These are phyloP conservation scores for Huntiella omanensis DNA, from an alignment of 2,329 filamentous ascomycete genomes.

Conservation along the genomic window DNA sequence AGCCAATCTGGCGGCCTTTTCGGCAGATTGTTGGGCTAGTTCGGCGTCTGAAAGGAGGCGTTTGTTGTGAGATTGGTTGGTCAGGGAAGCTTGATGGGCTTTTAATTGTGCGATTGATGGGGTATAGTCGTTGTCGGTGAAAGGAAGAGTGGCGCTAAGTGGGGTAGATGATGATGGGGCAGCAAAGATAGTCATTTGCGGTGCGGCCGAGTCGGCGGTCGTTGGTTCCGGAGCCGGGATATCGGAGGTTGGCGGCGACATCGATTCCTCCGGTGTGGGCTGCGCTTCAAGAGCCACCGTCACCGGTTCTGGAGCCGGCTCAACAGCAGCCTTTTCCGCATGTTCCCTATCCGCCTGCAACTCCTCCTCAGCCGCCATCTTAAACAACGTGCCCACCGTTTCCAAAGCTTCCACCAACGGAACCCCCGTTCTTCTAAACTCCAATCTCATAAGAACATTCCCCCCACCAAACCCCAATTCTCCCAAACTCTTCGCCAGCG, in stretches of 20 bases:
- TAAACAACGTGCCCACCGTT: constrained; percentile 62
- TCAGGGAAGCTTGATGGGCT: constrained; percentile 51
- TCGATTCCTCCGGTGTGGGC: background rate
- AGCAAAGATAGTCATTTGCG: constrained; percentile 53
- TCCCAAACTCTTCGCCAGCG: constrained; percentile 74
- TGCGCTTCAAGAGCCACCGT: background rate
- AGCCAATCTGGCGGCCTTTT: constrained; percentile 45
- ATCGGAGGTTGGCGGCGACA: background rate
- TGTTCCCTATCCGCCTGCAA: constrained; percentile 6
- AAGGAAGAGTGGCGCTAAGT: constrained; percentile 45
- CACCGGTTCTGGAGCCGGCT: background rate
- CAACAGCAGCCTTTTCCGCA: background rate
- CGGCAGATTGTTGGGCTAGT: constrained; percentile 48
- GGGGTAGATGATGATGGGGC: constrained; percentile 60
- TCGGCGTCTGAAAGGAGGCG: constrained; percentile 71
- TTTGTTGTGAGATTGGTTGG: constrained; percentile 45
- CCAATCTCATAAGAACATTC: constrained; percentile 58
- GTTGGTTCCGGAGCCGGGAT: background rate
- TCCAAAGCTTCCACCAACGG: constrained; percentile 73
- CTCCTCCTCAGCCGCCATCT: constrained; percentile 22
- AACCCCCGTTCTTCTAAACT: constrained; percentile 55
- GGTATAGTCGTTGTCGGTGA: constrained; percentile 57
- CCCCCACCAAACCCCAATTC: constrained; percentile 79
- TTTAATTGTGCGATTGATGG: constrained; percentile 60
- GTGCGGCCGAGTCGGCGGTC: constrained; percentile 18